Conservation (phyloP, 106 monocot genomes). For the Xerophyta viscosa region DNA sequence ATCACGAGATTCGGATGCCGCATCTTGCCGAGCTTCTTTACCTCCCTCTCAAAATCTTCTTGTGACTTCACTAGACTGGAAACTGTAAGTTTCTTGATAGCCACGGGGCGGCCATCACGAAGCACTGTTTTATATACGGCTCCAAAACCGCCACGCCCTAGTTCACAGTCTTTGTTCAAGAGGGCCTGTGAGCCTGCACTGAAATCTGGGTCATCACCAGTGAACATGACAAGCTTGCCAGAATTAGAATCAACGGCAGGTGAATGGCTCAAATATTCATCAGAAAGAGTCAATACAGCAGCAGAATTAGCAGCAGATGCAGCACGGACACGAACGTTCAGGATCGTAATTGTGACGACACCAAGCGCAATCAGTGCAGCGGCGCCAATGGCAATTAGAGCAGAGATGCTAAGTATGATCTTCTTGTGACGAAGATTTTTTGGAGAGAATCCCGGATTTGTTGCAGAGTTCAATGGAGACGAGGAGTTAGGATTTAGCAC, state of each 20-base stretch:
- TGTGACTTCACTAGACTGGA: slow-evolving; percentile 80
- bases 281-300: slow-evolving; percentile 33
- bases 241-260: slow-evolving; percentile 63
- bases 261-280: slow-evolving; percentile 58
- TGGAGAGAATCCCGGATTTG: slow-evolving; percentile 3
- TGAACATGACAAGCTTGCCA: slow-evolving; percentile 85
- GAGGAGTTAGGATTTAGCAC: slow-evolving; percentile 53
- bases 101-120: slow-evolving; percentile 60
- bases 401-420: slow-evolving; percentile 79
- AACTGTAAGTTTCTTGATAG: slow-evolving; percentile 83
- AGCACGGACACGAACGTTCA: slow-evolving; percentile 54
- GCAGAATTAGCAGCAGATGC: slow-evolving; percentile 28
- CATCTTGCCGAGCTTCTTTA: slow-evolving; percentile 62
- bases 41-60: slow-evolving; percentile 72
- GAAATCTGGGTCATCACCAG: slow-evolving; percentile 61
- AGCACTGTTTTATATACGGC: slow-evolving; percentile 67
- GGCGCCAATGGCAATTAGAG: slow-evolving; percentile 73
- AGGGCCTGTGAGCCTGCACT: slow-evolving; percentile 61
- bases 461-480: slow-evolving; percentile 6
- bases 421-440: slow-evolving; percentile 46
- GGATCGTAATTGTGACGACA: slow-evolving; percentile 56
- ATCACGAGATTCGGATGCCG: slow-evolving; percentile 61
- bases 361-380: slow-evolving; percentile 65
- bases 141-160: slow-evolving; percentile 88
- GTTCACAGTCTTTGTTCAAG: slow-evolving; percentile 83